Conservation (phyloP, 2,329 filamentous ascomycete species). For the Aspergillus melleus region DNA sequence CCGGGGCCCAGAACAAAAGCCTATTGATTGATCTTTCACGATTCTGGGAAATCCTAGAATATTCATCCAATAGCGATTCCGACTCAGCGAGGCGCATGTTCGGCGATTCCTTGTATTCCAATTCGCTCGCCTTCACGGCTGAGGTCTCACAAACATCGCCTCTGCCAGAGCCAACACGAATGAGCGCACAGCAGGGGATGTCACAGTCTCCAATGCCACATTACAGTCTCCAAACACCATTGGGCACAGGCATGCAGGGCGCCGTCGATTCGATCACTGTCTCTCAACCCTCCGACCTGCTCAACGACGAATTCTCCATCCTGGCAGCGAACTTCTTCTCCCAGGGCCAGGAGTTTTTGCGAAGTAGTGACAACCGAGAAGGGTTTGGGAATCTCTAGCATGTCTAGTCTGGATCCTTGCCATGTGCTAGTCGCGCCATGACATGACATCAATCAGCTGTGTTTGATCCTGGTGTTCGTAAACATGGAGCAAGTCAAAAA, state of each 20-base stretch:
- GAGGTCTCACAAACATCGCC: constrained; percentile 47
- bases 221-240: constrained; percentile 16
- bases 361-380: constrained; percentile 39
- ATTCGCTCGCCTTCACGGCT: constrained; percentile 24
- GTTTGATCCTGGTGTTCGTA: too few relatives aligned
- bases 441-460: too few relatives aligned
- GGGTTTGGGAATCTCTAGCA: constrained; percentile 33
- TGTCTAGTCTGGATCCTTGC: not conserved
- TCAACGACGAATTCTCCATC: constrained; percentile 48
- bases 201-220: constrained; percentile 20
- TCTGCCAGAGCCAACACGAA: constrained; percentile 45
- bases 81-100: constrained; percentile 42
- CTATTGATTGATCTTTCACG: constrained; percentile 48
- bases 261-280: constrained; percentile 19
- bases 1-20: constrained; percentile 35
- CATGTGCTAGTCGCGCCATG: too few relatives aligned
- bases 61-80: constrained; percentile 44
- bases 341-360: constrained; percentile 45
- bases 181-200: constrained; percentile 25
- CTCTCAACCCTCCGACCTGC: constrained; percentile 24
- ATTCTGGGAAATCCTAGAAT: constrained; percentile 53
- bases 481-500: too few relatives aligned
- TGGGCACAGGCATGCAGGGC: constrained; percentile 18
- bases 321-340: constrained; percentile 51
- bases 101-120: constrained; percentile 40